Percentiles rank a stretch among this genome's conserved stretches.
phyloP scores from a whole-genome alignment of 371 early-diverging fungal species.

The Neoconidiobolus thromboides region DNA sequence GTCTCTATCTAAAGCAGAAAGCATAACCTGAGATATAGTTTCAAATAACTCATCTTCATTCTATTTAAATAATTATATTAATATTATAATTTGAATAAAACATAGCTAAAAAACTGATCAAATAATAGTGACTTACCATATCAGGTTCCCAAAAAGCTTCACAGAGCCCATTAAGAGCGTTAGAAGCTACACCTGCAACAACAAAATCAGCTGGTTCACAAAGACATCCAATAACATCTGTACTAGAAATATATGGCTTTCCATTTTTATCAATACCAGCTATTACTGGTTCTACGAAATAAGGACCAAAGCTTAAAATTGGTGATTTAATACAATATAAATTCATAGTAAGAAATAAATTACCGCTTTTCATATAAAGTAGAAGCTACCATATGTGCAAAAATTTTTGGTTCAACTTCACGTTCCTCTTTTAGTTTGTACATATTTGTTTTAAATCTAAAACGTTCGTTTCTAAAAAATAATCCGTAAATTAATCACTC shows the following conservation, averaged over 20 bases:
- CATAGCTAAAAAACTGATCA: neutral
- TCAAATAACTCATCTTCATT: slow-evolving; percentile 97
- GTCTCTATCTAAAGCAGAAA: slow-evolving; percentile 97
- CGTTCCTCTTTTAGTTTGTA: slow-evolving; percentile 94
- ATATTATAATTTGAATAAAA: neutral
- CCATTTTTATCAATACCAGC: slow-evolving; percentile 88
- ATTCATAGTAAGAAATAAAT: neutral
- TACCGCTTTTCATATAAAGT: slow-evolving; percentile 92
- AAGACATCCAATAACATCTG: slow-evolving; percentile 96
- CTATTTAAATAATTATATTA: slow-evolving; percentile 12
- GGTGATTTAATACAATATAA: neutral
- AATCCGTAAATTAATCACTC: no score
- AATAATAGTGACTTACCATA: slow-evolving; percentile 28
- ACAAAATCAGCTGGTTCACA: slow-evolving; percentile 92
- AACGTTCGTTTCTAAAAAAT: slow-evolving; percentile 48
- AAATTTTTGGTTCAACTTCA: slow-evolving; percentile 88
- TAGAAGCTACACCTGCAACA: slow-evolving; percentile 83
- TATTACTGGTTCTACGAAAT: slow-evolving; percentile 88
- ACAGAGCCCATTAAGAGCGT: slow-evolving; percentile 93
- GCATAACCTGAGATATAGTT: slow-evolving; percentile 86
- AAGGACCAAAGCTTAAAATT: slow-evolving; percentile 77
- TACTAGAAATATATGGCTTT: slow-evolving; percentile 85
- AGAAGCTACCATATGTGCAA: slow-evolving; percentile 90
- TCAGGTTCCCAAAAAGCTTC: slow-evolving; percentile 96
- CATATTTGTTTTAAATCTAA: slow-evolving; percentile 91